Conservation (phyloP, 306 rosid species). For the Dalbergia cultrata region DNA sequence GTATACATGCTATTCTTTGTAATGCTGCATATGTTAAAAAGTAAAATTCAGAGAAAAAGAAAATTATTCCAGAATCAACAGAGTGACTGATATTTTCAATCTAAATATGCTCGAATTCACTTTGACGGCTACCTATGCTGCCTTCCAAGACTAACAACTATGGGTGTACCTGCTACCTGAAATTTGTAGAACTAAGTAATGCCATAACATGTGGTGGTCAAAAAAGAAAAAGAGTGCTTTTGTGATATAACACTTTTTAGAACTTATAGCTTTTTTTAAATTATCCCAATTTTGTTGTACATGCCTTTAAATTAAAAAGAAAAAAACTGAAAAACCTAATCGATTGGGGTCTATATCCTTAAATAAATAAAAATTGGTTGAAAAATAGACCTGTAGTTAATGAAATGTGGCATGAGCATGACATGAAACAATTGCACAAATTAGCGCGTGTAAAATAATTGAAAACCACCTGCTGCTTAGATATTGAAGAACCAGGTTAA, state of each 20-base stretch:
- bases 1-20: constrained; percentile 84
- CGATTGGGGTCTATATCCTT: not conserved
- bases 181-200: too few species aligned
- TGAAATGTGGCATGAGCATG: not conserved
- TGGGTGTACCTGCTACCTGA: too few species aligned
- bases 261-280: not conserved
- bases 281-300: too few species aligned
- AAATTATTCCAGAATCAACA: not conserved
- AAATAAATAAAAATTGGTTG: constrained; percentile 3
- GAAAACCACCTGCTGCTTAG: constrained; percentile 82
- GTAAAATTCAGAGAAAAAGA: not conserved
- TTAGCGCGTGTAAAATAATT: not conserved
- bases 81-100: not conserved
- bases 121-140: too few species aligned
- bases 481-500: constrained; percentile 89
- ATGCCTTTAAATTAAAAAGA: too few species aligned
- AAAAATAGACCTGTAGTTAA: constrained; percentile 4
- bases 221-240: too few species aligned
- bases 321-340: too few species aligned
- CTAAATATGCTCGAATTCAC: too few species aligned
- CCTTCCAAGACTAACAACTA: too few species aligned
- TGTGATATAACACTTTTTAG: too few species aligned
- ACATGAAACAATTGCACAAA: constrained; percentile 4
- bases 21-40: constrained; percentile 66
- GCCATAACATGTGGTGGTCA: too few species aligned